Base-by-base conservation (phyloP, 2,329 filamentous ascomycete species). In the Xylaria sp. region DNA sequence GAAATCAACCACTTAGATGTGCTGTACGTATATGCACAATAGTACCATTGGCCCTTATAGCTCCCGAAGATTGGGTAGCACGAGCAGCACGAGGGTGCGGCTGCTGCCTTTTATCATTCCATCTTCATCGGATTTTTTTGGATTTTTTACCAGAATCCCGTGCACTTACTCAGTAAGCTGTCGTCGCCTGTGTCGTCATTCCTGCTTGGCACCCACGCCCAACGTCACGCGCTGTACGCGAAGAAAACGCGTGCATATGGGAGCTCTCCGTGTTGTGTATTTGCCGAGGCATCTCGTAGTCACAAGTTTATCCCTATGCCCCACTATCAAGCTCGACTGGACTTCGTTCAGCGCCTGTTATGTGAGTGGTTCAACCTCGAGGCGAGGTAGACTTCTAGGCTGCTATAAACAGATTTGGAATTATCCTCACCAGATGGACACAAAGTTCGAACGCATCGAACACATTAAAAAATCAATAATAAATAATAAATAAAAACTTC, bases 401-500 rank as follows among this genome's bases (percentile, higher is more conserved):
- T 10, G 10, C 10, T 9, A 10, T 35, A 35, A 35, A 35, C 8
- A 10, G 2, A 9, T 35, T 35, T 6, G 32, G 10, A 9, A 9
- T 35, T 35, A 35, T 35, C 5, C 10, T 8, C 32, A 35, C 32
- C 32, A 35, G 4, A 32, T 32, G 29, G 29, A 32, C 29, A 9
- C 9, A 6, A 32, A 58, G 29, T n/a, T n/a, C n/a, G n/a, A n/a
- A n/a, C n/a, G n/a, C n/a, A n/a, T 59, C 51, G 25, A 59, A 53
- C 9, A 53, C 62, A 16, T 29, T 64, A 5, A 18, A 55, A 58
- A 59, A 59, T 9, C 23, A 64, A 25, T 51, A 37, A 10, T 32
- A 53, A 23, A 59, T 59, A n/a, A 25, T 21, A 13, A 53, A 63
- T 18, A 63, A 58, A 40, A 63, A 63, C 16, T 57, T 63, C 27